These are phyloP conservation scores for Cryptococcus sp. DNA, from an alignment of 1,284 basidiomycete species.

Conservation along the genomic window DNA sequence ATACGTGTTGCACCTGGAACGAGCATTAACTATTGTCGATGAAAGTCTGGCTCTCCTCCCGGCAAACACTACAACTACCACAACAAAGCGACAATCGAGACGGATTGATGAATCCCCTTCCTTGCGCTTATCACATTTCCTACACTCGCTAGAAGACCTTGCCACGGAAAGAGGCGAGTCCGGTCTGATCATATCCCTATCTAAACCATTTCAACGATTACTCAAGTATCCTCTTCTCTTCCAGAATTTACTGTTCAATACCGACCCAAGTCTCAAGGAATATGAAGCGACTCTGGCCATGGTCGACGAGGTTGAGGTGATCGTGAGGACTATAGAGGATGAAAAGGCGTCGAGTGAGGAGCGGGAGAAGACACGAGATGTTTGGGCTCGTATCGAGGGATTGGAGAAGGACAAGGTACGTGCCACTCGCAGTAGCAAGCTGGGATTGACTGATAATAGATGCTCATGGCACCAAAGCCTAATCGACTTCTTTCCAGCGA, in stretches of 20 bases:
- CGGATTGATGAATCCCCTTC: constrained; percentile 63
- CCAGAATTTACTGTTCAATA: constrained; percentile 91
- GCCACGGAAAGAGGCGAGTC: constrained; percentile 85
- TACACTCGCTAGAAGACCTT: constrained; percentile 64
- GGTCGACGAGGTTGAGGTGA: constrained; percentile 93
- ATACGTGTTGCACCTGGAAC: constrained; percentile 86
- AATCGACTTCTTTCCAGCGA: constrained; percentile 84
- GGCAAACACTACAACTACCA: constrained; percentile 3
- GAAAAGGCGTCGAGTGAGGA: constrained; percentile 96
- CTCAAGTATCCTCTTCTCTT: constrained; percentile 96
- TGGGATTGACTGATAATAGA: constrained; percentile 38
- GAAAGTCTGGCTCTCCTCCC: constrained; percentile 54
- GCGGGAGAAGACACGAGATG: constrained; percentile 87
- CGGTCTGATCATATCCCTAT: constrained; percentile 85
- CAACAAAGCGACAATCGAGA: constrained; percentile 70
- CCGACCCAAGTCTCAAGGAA: constrained; percentile 93
- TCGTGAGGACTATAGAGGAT: constrained; percentile 93
- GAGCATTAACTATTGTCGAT: constrained; percentile 80
- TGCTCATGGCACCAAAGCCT: constrained; percentile 78
- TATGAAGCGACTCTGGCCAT: constrained; percentile 93
- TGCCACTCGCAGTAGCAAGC: too few relatives aligned
- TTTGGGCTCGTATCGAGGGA: constrained; percentile 92
- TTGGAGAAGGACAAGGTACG: constrained; percentile 73
- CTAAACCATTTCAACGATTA: constrained; percentile 93
- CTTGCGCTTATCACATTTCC: constrained; percentile 14